These are phyloP conservation scores for Aspergillus hortae DNA, from an alignment of 2,329 filamentous ascomycete species.

Conservation along the genomic window DNA sequence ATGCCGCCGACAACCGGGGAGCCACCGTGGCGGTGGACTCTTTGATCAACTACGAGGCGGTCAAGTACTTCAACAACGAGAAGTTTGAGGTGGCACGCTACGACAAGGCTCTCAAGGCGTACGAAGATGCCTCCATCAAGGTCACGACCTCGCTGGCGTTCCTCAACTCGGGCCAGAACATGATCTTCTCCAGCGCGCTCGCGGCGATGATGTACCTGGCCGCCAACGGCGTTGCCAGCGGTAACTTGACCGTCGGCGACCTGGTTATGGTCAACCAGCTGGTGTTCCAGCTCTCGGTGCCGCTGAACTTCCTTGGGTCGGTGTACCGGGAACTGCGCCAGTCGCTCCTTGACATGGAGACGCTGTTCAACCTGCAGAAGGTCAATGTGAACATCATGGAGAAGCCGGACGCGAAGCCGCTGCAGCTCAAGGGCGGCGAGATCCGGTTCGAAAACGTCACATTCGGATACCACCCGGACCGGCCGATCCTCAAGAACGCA, in stretches of 20 bases:
- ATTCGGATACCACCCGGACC: constrained; percentile 85
- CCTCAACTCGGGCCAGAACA: constrained; percentile 90
- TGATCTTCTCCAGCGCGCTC: constrained; percentile 92
- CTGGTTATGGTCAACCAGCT: constrained; percentile 99
- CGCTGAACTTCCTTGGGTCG: constrained; percentile 95
- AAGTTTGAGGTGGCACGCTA: constrained; percentile 89
- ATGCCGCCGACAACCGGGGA: constrained; percentile 91
- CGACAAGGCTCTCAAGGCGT: constrained; percentile 77
- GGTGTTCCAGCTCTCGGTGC: constrained; percentile 95
- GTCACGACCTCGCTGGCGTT: constrained; percentile 90
- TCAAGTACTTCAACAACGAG: constrained; percentile 99
- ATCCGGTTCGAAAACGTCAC: constrained; percentile 93
- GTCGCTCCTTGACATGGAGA: constrained; percentile 96
- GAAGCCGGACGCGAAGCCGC: constrained; percentile 65
- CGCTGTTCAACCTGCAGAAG: constrained; percentile 93
- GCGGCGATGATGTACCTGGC: constrained; percentile 99
- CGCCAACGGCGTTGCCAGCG: constrained; percentile 79
- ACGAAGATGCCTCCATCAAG: constrained; percentile 94
- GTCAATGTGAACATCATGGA: constrained; percentile 88
- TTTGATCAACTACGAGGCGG: constrained; percentile 96
- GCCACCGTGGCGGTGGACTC: constrained; percentile 96
- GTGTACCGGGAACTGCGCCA: constrained; percentile 95
- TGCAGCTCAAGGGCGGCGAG: constrained; percentile 75
- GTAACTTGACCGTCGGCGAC: constrained; percentile 84
- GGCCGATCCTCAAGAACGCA: constrained; percentile 81